Evolutionary conservation across 202 grass and related monocot species (phyloP).

Genomic region (Alloteropsis angusta): DNA sequence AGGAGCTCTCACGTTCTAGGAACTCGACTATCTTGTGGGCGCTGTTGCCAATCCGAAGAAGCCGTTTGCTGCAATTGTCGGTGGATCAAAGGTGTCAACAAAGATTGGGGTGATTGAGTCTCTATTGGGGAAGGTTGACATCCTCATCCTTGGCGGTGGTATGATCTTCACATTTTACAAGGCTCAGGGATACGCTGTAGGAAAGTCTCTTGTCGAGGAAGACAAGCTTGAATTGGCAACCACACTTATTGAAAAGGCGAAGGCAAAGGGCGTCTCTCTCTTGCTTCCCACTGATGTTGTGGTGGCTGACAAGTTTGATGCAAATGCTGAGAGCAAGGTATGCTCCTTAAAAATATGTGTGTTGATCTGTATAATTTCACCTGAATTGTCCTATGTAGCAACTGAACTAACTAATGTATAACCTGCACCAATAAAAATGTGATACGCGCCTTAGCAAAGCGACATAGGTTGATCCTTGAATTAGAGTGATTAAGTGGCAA

Average conservation of each 20-base stretch:
- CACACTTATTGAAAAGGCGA: constrained; percentile 59
- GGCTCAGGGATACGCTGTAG: constrained; percentile 63
- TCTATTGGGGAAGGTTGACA: constrained; percentile 67
- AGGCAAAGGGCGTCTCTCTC: constrained; percentile 65
- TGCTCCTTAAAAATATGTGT: constrained; percentile 3
- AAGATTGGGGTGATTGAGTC: constrained; percentile 90
- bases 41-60: constrained; percentile 79
- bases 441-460: background rate
- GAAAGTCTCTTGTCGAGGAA: constrained; percentile 84
- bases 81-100: constrained; percentile 82
- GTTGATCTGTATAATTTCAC: background rate
- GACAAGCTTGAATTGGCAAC: constrained; percentile 83
- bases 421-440: background rate
- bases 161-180: constrained; percentile 95
- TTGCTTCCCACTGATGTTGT: constrained; percentile 63
- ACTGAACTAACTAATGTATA: background rate
- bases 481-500: background rate
- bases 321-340: constrained; percentile 90
- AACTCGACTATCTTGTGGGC: constrained; percentile 86
- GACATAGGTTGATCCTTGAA: background rate
- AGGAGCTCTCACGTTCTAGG: too few species aligned
- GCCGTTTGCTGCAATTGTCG: constrained; percentile 86
- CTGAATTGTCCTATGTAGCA: background rate
- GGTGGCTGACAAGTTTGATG: constrained; percentile 69
- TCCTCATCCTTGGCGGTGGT: constrained; percentile 87